A percentile compares a stretch with the other conserved stretches of the same genome.
Evolutionary conservation across 2,329 filamentous ascomycete genomes (phyloP).

Genomic region (Pseudocercospora vitis): DNA sequence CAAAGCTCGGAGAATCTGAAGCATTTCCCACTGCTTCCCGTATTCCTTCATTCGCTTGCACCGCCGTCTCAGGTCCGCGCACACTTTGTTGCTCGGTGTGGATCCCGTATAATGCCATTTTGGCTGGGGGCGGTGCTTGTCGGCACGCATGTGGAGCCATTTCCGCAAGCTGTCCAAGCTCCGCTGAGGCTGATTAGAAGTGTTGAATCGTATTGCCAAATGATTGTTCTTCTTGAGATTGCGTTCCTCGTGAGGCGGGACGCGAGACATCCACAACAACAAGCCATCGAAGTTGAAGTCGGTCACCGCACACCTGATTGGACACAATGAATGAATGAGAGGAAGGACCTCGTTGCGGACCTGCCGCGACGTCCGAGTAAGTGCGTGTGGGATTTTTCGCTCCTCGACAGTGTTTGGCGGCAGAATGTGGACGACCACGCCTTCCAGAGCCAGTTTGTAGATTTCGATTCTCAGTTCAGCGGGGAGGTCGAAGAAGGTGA

Average conservation of each 20-base stretch:
- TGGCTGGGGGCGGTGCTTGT: slow-evolving; percentile 34
- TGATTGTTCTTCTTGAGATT: slow-evolving; percentile 33
- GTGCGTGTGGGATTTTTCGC: slow-evolving; percentile 28
- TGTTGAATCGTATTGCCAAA: slow-evolving; percentile 32
- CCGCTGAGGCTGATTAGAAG: slow-evolving; percentile 20
- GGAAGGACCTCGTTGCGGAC: slow-evolving; percentile 37
- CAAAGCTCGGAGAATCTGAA: slow-evolving; percentile 31
- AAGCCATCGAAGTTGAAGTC: slow-evolving; percentile 37
- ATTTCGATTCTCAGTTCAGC: slow-evolving; percentile 37
- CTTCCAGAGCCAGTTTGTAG: slow-evolving; percentile 35
- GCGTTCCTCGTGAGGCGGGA: slow-evolving; percentile 32
- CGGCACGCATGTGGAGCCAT: slow-evolving; percentile 35
- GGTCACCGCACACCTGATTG: slow-evolving; percentile 33
- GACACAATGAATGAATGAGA: slow-evolving; percentile 34
- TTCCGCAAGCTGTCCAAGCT: slow-evolving; percentile 28
- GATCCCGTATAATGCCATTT: slow-evolving; percentile 34
- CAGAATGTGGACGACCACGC: slow-evolving; percentile 35
- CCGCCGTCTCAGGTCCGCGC: slow-evolving; percentile 33
- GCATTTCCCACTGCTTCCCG: slow-evolving; percentile 34
- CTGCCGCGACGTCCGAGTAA: slow-evolving; percentile 31
- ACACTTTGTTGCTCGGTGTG: slow-evolving; percentile 29
- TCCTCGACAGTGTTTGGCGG: slow-evolving; percentile 25
- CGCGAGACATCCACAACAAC: slow-evolving; percentile 33
- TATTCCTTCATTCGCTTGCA: slow-evolving; percentile 32
- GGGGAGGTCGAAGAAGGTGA: slow-evolving; percentile 35